Conservation (phyloP, 768 basidiomycete genomes). For the Suillus fuscotomentosus region DNA sequence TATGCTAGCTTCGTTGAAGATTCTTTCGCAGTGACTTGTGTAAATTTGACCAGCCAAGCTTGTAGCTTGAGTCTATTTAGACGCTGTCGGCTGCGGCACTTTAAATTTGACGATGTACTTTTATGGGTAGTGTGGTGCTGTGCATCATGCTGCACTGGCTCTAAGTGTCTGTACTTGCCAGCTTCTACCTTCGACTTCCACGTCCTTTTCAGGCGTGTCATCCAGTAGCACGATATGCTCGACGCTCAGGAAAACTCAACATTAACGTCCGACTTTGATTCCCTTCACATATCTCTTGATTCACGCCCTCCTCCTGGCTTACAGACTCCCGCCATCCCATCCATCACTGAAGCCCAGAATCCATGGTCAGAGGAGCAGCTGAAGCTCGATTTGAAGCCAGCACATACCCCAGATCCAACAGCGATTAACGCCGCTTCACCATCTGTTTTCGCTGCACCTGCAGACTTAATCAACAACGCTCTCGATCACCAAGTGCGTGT, state of each 20-base stretch:
- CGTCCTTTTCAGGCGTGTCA: background rate
- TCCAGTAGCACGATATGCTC: background rate
- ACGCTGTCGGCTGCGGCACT: background rate
- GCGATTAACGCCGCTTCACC: conserved; percentile 41
- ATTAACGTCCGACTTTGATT: conserved; percentile 1
- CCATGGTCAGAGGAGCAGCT: conserved; percentile 19
- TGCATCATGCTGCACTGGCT: background rate
- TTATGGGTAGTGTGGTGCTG: background rate
- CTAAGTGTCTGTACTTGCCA: background rate
- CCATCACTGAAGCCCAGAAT: conserved; percentile 8
- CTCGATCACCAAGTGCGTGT: conserved; percentile 15
- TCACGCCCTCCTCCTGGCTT: background rate
- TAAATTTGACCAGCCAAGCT: background rate
- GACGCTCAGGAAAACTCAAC: background rate
- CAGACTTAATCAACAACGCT: background rate
- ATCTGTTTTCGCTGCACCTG: conserved; percentile 27
- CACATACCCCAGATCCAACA: conserved; percentile 42
- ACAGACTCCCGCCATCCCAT: background rate
- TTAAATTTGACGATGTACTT: background rate
- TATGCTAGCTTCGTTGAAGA: background rate
- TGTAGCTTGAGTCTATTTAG: background rate
- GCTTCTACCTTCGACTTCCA: background rate
- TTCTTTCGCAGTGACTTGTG: background rate
- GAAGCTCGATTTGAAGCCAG: conserved; percentile 10
- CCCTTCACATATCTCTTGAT: background rate